Conservation (phyloP, 2,329 filamentous ascomycete species). For the Penicillium polonicum region DNA sequence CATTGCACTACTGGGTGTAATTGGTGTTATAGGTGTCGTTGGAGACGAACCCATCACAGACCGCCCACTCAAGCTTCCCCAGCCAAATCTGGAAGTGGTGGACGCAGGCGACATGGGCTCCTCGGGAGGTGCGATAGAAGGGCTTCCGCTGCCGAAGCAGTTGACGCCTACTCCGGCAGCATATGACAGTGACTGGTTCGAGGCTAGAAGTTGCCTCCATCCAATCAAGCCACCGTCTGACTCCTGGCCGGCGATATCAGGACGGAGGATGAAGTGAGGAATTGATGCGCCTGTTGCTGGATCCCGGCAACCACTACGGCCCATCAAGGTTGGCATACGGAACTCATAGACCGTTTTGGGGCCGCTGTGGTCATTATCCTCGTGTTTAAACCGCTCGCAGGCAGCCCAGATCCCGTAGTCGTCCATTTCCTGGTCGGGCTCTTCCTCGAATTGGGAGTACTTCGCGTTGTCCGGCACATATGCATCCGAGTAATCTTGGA, state of each 20-base stretch:
- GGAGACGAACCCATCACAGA: slow-evolving; percentile 32
- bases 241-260: slow-evolving; percentile 45
- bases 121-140: slow-evolving; percentile 26
- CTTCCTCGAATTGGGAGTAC: slow-evolving; percentile 30
- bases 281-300: slow-evolving; percentile 31
- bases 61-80: slow-evolving; percentile 36
- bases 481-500: slow-evolving; percentile 44
- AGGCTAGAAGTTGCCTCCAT: slow-evolving; percentile 46
- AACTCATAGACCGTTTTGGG: slow-evolving; percentile 43
- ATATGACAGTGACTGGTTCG: slow-evolving; percentile 42
- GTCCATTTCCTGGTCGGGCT: slow-evolving; percentile 36
- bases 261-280: slow-evolving; percentile 42
- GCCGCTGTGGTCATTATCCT: slow-evolving; percentile 25
- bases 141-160: slow-evolving; percentile 31
- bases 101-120: slow-evolving; percentile 35
- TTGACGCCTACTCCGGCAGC: slow-evolving; percentile 35
- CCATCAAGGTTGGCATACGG: slow-evolving; percentile 45
- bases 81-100: slow-evolving; percentile 36
- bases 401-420: slow-evolving; percentile 33
- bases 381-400: slow-evolving; percentile 23
- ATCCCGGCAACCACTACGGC: slow-evolving; percentile 33
- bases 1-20: slow-evolving; percentile 32
- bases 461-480: slow-evolving; percentile 38
- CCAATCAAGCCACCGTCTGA: slow-evolving; percentile 45
- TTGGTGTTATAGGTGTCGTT: slow-evolving; percentile 33